Evolutionary conservation across 73 alveolate species (phyloP).

Genomic region (Paraurostyla sp.): DNA sequence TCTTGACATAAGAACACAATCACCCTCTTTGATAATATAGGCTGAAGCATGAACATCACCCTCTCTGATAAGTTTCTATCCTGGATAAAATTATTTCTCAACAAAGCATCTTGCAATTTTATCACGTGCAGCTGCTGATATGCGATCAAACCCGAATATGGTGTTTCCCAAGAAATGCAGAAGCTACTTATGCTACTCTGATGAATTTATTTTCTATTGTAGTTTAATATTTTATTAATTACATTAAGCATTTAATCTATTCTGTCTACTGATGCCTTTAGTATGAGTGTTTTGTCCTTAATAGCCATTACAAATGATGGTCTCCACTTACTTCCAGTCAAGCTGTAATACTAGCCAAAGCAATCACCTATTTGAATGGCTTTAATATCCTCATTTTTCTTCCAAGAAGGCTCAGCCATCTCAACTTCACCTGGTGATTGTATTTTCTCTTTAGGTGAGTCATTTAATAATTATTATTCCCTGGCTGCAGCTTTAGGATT

Average conservation of each 20-base stretch:
- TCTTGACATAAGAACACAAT: constrained; percentile 11
- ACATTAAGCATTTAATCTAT: constrained; percentile 27
- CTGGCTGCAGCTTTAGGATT: neutral
- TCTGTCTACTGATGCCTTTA: constrained; percentile 1
- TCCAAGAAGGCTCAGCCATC: too few relatives aligned
- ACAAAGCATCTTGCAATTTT: constrained; percentile 28
- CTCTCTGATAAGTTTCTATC: constrained; percentile 39
- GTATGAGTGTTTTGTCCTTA: constrained; percentile 30
- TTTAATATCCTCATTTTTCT: constrained; percentile 37
- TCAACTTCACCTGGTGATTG: too few relatives aligned
- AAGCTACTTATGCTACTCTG: constrained; percentile 42
- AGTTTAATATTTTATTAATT: neutral
- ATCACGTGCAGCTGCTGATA: constrained; percentile 38
- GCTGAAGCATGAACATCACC: constrained; percentile 26
- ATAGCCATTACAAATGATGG: constrained; percentile 50
- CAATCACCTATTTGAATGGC: neutral
- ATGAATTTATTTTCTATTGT: constrained; percentile 43
- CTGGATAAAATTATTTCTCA: constrained; percentile 20
- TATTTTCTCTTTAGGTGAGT: too few relatives aligned
- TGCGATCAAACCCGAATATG: constrained; percentile 34
- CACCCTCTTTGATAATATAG: constrained; percentile 52
- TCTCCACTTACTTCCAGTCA: constrained; percentile 58
- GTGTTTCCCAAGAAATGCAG: constrained; percentile 10
- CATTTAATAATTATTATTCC: too few relatives aligned
- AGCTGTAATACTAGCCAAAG: constrained; percentile 34